Evolutionary conservation across 164 flowering plant species (phyloP), one percentile per base, ranked within the genome.

Genomic region (Vitis rotundifolia): DNA sequence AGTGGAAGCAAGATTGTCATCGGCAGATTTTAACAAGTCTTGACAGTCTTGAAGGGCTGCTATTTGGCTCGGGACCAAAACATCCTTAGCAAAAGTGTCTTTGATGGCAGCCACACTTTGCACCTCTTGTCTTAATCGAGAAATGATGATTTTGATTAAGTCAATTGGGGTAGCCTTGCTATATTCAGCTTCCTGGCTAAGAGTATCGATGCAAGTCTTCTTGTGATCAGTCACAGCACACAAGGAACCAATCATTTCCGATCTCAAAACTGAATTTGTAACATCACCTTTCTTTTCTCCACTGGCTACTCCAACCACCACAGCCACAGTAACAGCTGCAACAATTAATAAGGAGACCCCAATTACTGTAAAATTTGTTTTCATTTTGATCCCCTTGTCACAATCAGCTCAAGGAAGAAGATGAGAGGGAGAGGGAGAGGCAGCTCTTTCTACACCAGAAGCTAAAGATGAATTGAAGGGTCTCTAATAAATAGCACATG

Each of bases 21-120:
- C 9, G 7, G 91, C 88, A 19, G 49, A 76, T n/a, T 76, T 47
- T 11, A 88, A 18, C 67, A 88, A 49, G 18, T 79, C 84, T 61
- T 84, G 66, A 73, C 91, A 88, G 67, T 84, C 87, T 2, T 78
- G 44, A 37, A 37, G 44, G 44, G 44, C 44, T 37, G 44, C 44
- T 37, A 37, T 37, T 37, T 37, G 44, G 44, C 44, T 37, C 3
- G 44, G 44, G 0, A 37, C 44, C 44, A 37, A 3, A 37, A 6
- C 44, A 37, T 0, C 44, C 44, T 37, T 37, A 37, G 44, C 44
- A 37, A 3, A 37, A 37, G 44, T 3, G 44, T 37, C 44, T 37
- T 3, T 37, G 5, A 37, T 37, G 44, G 44, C 44, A 37, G 44
- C 44, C 44, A 37, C 44, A 37, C 44, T 37, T 37, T 37, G 44